A percentile compares a stretch with the other conserved stretches of the same genome.
Conservation (phyloP, 2,329 filamentous ascomycete genomes). For the Onygenales sp. region DNA sequence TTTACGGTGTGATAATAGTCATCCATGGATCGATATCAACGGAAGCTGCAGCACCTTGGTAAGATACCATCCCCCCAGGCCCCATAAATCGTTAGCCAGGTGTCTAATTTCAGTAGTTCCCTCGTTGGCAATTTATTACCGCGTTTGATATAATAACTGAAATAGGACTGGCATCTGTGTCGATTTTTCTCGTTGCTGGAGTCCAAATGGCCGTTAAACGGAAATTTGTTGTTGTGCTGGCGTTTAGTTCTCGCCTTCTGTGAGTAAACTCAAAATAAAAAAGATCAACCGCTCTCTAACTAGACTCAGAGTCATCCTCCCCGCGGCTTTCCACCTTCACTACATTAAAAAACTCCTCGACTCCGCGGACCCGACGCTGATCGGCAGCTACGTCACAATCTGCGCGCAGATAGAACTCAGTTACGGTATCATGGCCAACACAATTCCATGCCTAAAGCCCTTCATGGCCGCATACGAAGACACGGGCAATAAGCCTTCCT, state of each 20-base stretch:
- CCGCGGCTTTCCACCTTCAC: slow-evolving; percentile 29
- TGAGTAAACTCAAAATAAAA: slow-evolving; percentile 14
- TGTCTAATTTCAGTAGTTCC: slow-evolving; percentile 16
- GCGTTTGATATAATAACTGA: slow-evolving; percentile 35
- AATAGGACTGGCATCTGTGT: slow-evolving; percentile 26
- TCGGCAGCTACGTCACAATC: slow-evolving; percentile 25
- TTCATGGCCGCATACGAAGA: slow-evolving; percentile 31
- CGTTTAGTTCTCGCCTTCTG: slow-evolving; percentile 35
- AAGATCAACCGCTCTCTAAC: neutral
- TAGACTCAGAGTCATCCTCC: slow-evolving; percentile 29
- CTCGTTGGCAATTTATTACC: slow-evolving; percentile 30
- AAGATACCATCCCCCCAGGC: slow-evolving; percentile 7
- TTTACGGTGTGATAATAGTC: slow-evolving; percentile 26
- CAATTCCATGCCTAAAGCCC: slow-evolving; percentile 35
- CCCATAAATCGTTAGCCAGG: neutral
- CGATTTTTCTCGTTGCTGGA: slow-evolving; percentile 27
- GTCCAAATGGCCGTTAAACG: slow-evolving; percentile 30
- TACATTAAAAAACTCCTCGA: slow-evolving; percentile 23
- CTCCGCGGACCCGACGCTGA: slow-evolving; percentile 28
- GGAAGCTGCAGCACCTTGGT: slow-evolving; percentile 24
- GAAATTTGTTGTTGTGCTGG: slow-evolving; percentile 30
- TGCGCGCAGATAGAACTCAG: slow-evolving; percentile 33
- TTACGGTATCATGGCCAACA: slow-evolving; percentile 33
- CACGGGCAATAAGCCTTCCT: slow-evolving; percentile 4
- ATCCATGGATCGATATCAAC: slow-evolving; percentile 27